Percentiles rank a stretch among this genome's conserved stretches.
These are phyloP conservation scores for Lentithecium fluviatile DNA, from an alignment of 495 filamentous ascomycete genomes.

Conservation along the genomic window DNA sequence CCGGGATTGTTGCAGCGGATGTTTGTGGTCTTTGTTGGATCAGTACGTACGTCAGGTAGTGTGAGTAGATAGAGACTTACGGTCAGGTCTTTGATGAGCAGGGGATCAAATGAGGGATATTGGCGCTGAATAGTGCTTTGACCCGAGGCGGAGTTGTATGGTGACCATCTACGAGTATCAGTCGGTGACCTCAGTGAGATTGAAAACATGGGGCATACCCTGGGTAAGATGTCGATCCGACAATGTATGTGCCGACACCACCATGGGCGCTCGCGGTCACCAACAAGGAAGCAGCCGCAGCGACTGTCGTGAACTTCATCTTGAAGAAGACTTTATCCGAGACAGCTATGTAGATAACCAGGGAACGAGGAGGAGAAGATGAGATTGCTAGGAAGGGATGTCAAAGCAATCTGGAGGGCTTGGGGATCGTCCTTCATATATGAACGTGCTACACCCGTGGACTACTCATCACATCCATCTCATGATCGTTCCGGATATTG, in stretches of 20 bases:
- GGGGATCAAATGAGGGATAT: conserved; percentile 28
- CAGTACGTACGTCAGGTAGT: neutral
- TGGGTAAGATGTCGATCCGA: conserved; percentile 27
- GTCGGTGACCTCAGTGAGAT: neutral
- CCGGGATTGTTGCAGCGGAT: conserved; percentile 35
- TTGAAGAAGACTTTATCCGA: neutral
- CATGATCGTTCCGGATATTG: conserved; percentile 23
- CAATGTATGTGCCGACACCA: conserved; percentile 32
- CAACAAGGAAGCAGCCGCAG: conserved; percentile 25
- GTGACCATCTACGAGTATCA: conserved; percentile 27
- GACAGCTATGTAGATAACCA: conserved; percentile 1
- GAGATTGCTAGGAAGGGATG: neutral
- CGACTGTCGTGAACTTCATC: conserved; percentile 20
- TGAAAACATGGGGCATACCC: conserved; percentile 13
- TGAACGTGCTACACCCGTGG: neutral
- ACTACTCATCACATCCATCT: conserved; percentile 14
- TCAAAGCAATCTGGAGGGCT: conserved; percentile 5
- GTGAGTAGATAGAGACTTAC: conserved; percentile 3
- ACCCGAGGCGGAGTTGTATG: conserved; percentile 32
- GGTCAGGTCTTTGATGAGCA: conserved; percentile 24
- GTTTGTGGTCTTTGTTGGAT: conserved; percentile 10
- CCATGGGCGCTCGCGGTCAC: conserved; percentile 30
- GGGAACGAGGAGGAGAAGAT: neutral
- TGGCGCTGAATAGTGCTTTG: conserved; percentile 31
- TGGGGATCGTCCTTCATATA: conserved; percentile 22